Conservation (phyloP, 2,329 filamentous ascomycete species). For the Juglanconis oblonga region DNA sequence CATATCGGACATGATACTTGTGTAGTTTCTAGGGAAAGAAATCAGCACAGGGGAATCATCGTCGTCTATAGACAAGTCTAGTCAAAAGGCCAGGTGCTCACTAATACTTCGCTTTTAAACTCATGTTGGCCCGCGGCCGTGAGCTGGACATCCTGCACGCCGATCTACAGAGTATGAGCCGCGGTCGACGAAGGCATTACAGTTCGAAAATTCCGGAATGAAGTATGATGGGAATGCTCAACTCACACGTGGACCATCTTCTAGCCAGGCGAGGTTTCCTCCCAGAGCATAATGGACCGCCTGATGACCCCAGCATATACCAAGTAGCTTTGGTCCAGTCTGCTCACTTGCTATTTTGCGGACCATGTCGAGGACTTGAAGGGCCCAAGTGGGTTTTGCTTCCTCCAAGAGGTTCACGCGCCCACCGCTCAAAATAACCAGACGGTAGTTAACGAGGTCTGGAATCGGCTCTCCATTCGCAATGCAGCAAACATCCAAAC, state of each 20-base stretch:
- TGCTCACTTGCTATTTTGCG: not conserved
- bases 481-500: not conserved
- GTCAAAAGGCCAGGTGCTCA: not conserved
- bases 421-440: not conserved
- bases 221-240: not conserved
- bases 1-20: conserved; percentile 1
- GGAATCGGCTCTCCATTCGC: not conserved
- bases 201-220: not conserved
- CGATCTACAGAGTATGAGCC: not conserved
- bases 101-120: not conserved
- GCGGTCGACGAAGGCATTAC: not conserved
- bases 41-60: not conserved
- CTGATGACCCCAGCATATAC: conserved; percentile 3
- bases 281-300: not conserved
- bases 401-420: not conserved
- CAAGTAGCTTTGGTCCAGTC: not conserved
- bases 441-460: not conserved
- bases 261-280: not conserved
- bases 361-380: not conserved
- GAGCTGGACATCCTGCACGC: not conserved
- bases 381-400: not conserved
- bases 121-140: not conserved
- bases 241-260: not conserved
- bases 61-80: not conserved
- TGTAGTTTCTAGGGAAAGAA: not conserved